A percentile compares a stretch with the other conserved stretches of the same genome.
Conservation (phyloP, 371 early-diverging fungal genomes). For the Mortierella sp. region DNA sequence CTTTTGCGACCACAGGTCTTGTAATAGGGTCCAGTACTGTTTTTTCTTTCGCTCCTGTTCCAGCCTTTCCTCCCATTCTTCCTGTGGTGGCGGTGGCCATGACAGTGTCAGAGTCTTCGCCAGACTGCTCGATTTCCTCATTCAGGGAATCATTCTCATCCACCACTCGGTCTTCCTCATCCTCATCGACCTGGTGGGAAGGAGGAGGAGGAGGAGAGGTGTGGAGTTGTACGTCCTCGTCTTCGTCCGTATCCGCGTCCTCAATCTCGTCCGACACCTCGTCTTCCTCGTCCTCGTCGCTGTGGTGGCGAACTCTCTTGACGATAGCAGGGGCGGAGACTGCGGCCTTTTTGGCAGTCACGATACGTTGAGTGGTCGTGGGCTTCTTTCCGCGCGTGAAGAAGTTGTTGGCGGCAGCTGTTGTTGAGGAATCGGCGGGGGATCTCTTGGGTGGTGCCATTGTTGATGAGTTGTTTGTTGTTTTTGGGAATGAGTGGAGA, state of each 20-base stretch:
- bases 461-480: neutral
- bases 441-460: conserved; percentile 37
- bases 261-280: conserved; percentile 33
- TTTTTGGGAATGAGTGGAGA: neutral
- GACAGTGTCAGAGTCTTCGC: conserved; percentile 20
- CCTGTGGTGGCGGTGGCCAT: neutral
- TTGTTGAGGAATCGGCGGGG: neutral
- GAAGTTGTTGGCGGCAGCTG: conserved; percentile 20
- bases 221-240: conserved; percentile 1
- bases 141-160: conserved; percentile 16
- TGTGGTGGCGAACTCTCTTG: neutral
- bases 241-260: conserved; percentile 15
- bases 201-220: neutral
- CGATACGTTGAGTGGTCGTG: conserved; percentile 29
- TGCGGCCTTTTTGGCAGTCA: conserved; percentile 29
- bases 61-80: neutral
- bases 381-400: conserved; percentile 50
- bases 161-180: neutral
- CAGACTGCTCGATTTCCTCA: conserved; percentile 30
- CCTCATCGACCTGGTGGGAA: conserved; percentile 6
- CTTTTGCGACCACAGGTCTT: neutral
- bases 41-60: neutral
- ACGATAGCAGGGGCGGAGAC: neutral
- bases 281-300: conserved; percentile 15
- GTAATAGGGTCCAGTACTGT: neutral